A percentile compares a stretch with the other conserved stretches of the same genome.
phyloP scores from a whole-genome alignment of 2,329 filamentous ascomycete genomes.

The Dactylellina leptospora region DNA sequence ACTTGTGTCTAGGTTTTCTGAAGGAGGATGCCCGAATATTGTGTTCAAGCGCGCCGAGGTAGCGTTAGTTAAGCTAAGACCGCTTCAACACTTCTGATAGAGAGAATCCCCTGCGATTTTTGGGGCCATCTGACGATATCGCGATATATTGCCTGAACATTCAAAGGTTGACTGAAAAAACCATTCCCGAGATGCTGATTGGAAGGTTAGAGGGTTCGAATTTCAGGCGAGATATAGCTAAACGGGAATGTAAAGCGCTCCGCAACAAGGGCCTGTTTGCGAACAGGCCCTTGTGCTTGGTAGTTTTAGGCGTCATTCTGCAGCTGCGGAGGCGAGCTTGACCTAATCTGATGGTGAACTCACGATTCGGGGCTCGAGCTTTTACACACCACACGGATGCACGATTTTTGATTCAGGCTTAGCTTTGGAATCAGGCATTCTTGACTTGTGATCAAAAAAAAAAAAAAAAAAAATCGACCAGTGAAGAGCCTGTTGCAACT shows the following conservation, averaged over 20 bases:
- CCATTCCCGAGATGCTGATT: no score
- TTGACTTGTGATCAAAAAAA: constrained; percentile 12
- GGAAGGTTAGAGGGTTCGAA: no score
- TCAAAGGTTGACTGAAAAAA: constrained; percentile 4
- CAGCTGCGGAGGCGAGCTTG: background rate
- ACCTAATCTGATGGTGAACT: constrained; percentile 8
- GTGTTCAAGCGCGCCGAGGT: no score
- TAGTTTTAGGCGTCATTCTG: constrained; percentile 10
- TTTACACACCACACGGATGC: constrained; percentile 5
- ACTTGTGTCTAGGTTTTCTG: no score
- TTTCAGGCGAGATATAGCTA: background rate
- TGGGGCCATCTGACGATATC: background rate
- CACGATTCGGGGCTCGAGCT: no score
- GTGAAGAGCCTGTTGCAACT: no score
- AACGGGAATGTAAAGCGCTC: no score
- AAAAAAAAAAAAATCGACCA: no score
- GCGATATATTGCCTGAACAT: background rate
- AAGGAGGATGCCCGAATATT: no score
- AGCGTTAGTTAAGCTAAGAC: background rate
- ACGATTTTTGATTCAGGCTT: constrained; percentile 13
- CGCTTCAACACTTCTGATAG: background rate
- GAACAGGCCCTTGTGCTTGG: background rate
- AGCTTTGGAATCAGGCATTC: background rate
- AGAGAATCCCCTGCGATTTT: background rate
- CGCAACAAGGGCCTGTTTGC: no score